These are phyloP conservation scores for Aspergillus campestris DNA, from an alignment of 495 filamentous ascomycete species.

Conservation along the genomic window DNA sequence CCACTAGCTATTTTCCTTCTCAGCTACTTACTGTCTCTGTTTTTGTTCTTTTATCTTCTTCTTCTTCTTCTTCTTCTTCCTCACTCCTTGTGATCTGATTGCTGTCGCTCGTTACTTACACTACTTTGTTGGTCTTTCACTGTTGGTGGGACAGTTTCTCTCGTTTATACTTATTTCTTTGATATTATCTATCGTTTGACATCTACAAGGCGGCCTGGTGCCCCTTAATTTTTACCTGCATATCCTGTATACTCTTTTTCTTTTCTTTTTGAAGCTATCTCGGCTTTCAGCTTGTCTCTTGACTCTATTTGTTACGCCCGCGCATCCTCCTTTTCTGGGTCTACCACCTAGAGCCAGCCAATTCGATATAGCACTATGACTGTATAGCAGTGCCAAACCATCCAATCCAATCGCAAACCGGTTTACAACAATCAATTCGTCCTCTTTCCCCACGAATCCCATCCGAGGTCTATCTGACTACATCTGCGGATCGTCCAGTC, in stretches of 20 bases:
- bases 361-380: slow-evolving; percentile 2
- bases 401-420: neutral
- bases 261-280: neutral
- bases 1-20: no score
- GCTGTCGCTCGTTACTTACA: neutral
- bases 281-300: neutral
- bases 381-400: neutral
- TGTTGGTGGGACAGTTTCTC: neutral
- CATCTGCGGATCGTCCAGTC: no score
- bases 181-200: neutral
- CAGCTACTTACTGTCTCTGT: neutral
- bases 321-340: slow-evolving; percentile 2
- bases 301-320: neutral
- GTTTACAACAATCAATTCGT: no score
- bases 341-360: neutral
- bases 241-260: slow-evolving; percentile 3
- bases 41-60: neutral
- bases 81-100: neutral
- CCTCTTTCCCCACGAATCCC: no score
- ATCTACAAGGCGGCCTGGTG: slow-evolving; percentile 1
- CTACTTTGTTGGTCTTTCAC: neutral
- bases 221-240: neutral
- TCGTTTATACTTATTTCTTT: neutral
- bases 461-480: no score
- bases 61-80: neutral